Base-by-base conservation (phyloP, 495 filamentous ascomycete species). In the Penicillium angulare region DNA sequence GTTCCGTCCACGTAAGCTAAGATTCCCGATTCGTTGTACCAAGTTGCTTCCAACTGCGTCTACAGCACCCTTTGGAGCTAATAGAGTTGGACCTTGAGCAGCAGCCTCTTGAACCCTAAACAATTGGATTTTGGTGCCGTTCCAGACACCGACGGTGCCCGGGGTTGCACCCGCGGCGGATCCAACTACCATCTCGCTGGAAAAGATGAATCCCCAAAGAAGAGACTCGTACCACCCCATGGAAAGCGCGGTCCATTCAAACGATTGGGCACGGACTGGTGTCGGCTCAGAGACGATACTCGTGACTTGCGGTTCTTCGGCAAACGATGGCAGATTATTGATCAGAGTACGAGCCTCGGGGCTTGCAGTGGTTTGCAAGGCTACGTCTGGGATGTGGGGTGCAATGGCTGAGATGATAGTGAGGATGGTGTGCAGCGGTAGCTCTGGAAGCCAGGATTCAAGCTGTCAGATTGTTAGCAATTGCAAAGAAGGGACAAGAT, bases 141-240 rank as follows among this genome's bases (percentile, higher is more conserved):
- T 97, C 93, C 93, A 98, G 2, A 97, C 85, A 13, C 93, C 92
- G n/a, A 90, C 86, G 1, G 88, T 92, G 24, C 93, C 93, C 9
- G 72, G 71, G 0, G 74, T 77, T 6, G 69, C 72, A 33, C 70
- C 66, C 18, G 68, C 65, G n/a, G 72, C 67, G n/a, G 74, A 71
- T 1, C 86, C 79, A 3, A 95, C 86, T 38, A 90, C 81, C 82
- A 96, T 89, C 68, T 98, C 93, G 53, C 82, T 84, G 23, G 85
- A 80, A 69, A 97, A 98, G 55, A 96, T 84, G 68, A 96, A 91
- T n/a, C 89, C 84, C 93, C 93, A 98, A 6, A 98, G 80, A 16
- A 97, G 69, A 0, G 86, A 90, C 64, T 97, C 90, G 60, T 98
- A 98, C 93, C 93, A 98, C 40, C 95, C 93, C 31, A 98, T 79